Evolutionary conservation across 192 early-diverging fungal genomes (phyloP).

Genomic region (Funneliformis geosporum): DNA sequence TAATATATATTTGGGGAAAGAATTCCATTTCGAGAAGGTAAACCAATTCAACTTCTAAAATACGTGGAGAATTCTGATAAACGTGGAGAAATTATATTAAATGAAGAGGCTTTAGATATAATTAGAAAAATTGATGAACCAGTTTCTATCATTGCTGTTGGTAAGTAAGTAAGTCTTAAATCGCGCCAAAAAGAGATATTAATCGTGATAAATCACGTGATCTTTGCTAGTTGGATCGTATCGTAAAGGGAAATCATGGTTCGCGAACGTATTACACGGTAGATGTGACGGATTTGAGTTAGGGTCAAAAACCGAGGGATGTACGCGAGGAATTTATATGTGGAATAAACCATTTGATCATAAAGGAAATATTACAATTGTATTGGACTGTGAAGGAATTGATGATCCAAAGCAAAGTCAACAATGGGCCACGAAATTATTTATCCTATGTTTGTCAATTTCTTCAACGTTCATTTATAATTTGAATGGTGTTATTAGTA

Average conservation of each 20-base stretch:
- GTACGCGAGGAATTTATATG: conserved; percentile 22
- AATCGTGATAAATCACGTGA: too few relatives aligned
- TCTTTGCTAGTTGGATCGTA: not conserved
- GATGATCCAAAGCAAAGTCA: conserved; percentile 25
- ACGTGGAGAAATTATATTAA: not conserved
- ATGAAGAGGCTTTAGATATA: not conserved
- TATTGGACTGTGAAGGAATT: conserved; percentile 26
- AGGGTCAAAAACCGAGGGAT: not conserved
- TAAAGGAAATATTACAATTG: not conserved
- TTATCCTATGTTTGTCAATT: conserved; percentile 21
- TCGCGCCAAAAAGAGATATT: not conserved
- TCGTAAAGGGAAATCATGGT: conserved; percentile 20
- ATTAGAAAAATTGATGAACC: conserved; percentile 8
- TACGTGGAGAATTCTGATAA: not conserved
- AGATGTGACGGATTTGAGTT: conserved; percentile 7
- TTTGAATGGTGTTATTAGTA: conserved; percentile 12
- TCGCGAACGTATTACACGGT: conserved; percentile 5
- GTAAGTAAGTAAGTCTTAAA: not conserved
- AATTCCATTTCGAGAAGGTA: not conserved
- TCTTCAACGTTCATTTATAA: conserved; percentile 29
- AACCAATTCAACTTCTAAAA: not conserved
- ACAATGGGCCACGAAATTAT: conserved; percentile 22
- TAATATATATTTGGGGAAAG: not conserved
- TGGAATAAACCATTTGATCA: conserved; percentile 1
- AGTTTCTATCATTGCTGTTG: conserved; percentile 15